Evolutionary conservation across 495 filamentous ascomycete genomes (phyloP), one percentile per base, ranked within the genome.

Genomic region (Penicillium ucsense): DNA sequence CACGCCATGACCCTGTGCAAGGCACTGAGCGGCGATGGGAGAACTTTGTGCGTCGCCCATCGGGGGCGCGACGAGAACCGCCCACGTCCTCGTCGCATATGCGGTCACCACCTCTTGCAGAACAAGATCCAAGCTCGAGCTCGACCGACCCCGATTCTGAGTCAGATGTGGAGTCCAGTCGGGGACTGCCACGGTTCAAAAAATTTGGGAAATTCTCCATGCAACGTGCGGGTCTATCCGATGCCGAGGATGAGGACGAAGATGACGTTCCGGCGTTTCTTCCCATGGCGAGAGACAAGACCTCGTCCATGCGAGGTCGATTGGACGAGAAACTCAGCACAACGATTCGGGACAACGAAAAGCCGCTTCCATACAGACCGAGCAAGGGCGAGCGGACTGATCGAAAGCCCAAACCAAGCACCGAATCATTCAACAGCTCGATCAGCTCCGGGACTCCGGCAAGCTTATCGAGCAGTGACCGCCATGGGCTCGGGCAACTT

Each of bases 201-300:
- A 66, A 62, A 5, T 69, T 71, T 39, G 68, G 67, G 5, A 64
- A 65, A 46, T 66, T 64, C 36, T 74, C 70, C 1, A 65, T 53
- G 1, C 66, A 71, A 32, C 60, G 56, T 9, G 53, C 60, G 0
- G 56, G 66, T 7, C 43, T 70, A 1, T 52, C 61, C 6, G 68
- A 69, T 42, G 65, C 70, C 8, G 65, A 73, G 5, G 65, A 72
- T 33, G 71, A 45, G 1, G 43, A 75, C 6, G 73, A 76, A 6
- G 76, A 78, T 35, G 76, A 79, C 31, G 63, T 71, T 0, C 85
- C 86, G 2, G 82, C 85, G 1, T 94, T 91, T 56, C 74, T 92
- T 3, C 88, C 89, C 1, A 79, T 87, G 53, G 57, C 47, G 35
- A 66, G 52, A 32, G 64, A 58, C 12, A 54, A 41, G 32, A 65